A percentile compares a stretch with the other conserved stretches of the same genome.
These are phyloP conservation scores for Toxicodendron radicans DNA, from an alignment of 345 rosid species.

Conservation along the genomic window DNA sequence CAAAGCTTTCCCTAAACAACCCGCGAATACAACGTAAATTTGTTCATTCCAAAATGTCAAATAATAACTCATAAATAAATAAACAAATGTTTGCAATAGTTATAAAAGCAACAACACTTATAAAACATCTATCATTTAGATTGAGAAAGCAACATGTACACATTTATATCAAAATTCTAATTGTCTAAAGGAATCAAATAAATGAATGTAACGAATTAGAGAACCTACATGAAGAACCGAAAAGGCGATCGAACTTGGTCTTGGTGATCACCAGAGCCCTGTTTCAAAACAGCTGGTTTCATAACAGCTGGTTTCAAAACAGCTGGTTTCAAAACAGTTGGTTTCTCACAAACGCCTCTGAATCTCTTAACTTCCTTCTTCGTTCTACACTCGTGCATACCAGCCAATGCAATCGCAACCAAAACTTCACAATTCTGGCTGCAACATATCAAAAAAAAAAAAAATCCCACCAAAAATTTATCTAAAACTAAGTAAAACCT, in stretches of 20 bases:
- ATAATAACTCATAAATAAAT: too few species aligned
- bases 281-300: constrained; percentile 26
- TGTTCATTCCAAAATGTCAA: background rate
- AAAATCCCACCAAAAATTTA: background rate
- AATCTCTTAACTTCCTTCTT: constrained; percentile 60
- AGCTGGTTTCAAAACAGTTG: too few species aligned
- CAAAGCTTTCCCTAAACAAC: constrained; percentile 52
- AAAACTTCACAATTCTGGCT: constrained; percentile 56
- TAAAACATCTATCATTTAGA: too few species aligned
- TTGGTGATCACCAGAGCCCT: constrained; percentile 34
- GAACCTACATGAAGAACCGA: constrained; percentile 60
- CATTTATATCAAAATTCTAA: too few species aligned
- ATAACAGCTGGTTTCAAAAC: constrained; percentile 24
- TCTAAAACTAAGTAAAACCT: background rate
- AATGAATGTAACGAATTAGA: background rate
- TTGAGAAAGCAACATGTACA: too few species aligned
- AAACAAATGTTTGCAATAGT: too few species aligned
- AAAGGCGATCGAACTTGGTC: constrained; percentile 82
- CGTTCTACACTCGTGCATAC: constrained; percentile 70
- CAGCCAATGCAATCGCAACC: constrained; percentile 66
- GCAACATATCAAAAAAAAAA: constrained; percentile 20
- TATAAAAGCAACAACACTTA: too few species aligned
- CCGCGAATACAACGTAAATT: constrained; percentile 1
- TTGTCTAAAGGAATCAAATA: background rate
- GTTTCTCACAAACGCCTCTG: constrained; percentile 40